Conservation (phyloP, 208 protist species). For the Leishmania tropica region DNA sequence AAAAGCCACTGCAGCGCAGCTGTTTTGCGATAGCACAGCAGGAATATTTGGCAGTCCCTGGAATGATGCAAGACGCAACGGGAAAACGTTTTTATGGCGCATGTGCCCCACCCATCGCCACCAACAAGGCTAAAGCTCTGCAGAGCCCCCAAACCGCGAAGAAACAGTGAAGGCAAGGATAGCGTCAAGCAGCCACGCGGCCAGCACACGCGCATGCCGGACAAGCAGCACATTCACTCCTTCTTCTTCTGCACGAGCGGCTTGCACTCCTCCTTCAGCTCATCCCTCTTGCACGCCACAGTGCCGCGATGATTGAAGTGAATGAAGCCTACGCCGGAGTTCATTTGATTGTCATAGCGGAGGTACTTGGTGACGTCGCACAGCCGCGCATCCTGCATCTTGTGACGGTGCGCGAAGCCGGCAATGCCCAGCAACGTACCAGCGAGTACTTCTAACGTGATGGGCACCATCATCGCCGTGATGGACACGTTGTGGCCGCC, state of each 20-base stretch:
- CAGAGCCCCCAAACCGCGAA: neutral
- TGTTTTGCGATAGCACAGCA: neutral
- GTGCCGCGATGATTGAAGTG: slow-evolving; percentile 90
- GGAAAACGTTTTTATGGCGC: neutral
- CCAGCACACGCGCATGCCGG: neutral
- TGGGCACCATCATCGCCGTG: slow-evolving; percentile 34
- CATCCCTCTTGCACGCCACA: slow-evolving; percentile 32
- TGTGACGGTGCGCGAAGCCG: slow-evolving; percentile 50
- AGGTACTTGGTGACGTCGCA: slow-evolving; percentile 56
- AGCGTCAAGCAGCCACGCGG: neutral
- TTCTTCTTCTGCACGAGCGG: slow-evolving; percentile 39
- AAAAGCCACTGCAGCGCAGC: neutral
- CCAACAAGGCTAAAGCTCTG: neutral
- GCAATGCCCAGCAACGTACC: slow-evolving; percentile 51
- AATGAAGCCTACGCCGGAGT: slow-evolving; percentile 76
- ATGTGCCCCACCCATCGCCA: neutral
- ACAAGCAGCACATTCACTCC: slow-evolving; percentile 22
- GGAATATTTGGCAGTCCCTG: neutral
- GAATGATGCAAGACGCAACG: neutral
- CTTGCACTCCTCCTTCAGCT: slow-evolving; percentile 42
- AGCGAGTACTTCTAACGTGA: slow-evolving; percentile 35
- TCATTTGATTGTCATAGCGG: slow-evolving; percentile 69
- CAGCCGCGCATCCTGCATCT: slow-evolving; percentile 61
- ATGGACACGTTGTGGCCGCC: slow-evolving; percentile 17
- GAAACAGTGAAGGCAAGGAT: neutral